phyloP scores from a whole-genome alignment of 2,329 filamentous ascomycete species.

The Scedosporium aurantiacum region DNA sequence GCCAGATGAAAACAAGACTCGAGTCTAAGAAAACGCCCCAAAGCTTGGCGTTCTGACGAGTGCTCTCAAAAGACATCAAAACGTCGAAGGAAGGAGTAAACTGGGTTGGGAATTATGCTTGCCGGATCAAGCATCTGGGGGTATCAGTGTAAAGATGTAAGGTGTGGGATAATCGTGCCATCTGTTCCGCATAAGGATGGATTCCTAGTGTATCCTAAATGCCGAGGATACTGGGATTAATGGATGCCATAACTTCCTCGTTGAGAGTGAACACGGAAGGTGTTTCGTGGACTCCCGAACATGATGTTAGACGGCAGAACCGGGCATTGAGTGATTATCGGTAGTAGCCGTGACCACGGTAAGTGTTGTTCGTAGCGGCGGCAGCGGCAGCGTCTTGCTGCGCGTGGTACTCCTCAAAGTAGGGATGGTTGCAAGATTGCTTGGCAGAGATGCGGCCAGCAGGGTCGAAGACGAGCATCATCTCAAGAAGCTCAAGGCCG shows the following conservation, averaged over 20 bases:
- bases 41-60: too few species aligned
- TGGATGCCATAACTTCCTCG: background rate
- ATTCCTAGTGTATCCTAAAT: constrained; percentile 2
- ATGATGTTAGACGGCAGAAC: background rate
- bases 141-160: background rate
- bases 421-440: constrained; percentile 72
- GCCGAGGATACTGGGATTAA: constrained; percentile 1
- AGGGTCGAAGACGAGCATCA: constrained; percentile 77
- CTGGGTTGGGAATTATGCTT: background rate
- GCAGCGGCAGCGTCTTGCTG: constrained; percentile 16
- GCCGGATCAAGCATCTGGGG: background rate
- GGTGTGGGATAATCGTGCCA: background rate
- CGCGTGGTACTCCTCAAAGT: constrained; percentile 47
- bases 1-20: too few species aligned
- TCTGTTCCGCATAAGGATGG: background rate
- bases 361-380: constrained; percentile 9
- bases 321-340: constrained; percentile 1
- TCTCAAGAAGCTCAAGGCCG: constrained; percentile 56
- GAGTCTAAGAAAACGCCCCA: too few species aligned
- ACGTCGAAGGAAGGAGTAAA: too few species aligned
- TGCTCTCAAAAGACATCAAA: too few species aligned
- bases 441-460: constrained; percentile 82
- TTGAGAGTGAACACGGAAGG: background rate
- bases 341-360: constrained; percentile 24
- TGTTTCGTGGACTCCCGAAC: background rate